phyloP scores from a whole-genome alignment of 202 grass and related monocot species.

The Setaria viridis region DNA sequence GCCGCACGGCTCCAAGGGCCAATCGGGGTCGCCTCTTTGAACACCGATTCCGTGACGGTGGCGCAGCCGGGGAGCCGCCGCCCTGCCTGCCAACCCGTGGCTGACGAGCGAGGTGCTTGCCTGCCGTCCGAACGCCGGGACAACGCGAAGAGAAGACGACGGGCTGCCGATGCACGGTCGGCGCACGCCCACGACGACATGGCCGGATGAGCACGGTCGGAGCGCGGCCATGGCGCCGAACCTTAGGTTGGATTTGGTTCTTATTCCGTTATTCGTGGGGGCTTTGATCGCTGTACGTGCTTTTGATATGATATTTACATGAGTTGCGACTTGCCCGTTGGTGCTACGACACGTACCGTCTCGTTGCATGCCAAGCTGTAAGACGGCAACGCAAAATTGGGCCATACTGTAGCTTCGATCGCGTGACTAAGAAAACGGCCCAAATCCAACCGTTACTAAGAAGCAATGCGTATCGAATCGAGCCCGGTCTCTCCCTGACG shows the following conservation, averaged over 20 bases:
- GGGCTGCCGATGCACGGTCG: not conserved
- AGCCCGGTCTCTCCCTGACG: too few relatives aligned
- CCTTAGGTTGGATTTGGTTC: not conserved
- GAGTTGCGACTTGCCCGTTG: too few relatives aligned
- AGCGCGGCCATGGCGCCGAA: not conserved
- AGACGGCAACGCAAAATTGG: too few relatives aligned
- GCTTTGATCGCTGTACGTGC: too few relatives aligned
- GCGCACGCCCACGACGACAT: not conserved
- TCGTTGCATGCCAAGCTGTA: too few relatives aligned
- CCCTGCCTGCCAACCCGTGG: not conserved
- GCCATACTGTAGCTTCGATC: too few relatives aligned
- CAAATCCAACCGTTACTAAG: too few relatives aligned
- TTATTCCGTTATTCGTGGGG: not conserved
- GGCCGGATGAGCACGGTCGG: not conserved
- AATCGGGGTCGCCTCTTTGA: not conserved
- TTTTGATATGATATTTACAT: not conserved
- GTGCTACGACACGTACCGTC: too few relatives aligned
- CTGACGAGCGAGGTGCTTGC: not conserved
- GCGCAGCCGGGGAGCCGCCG: not conserved
- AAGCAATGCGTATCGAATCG: too few relatives aligned
- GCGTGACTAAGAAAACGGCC: too few relatives aligned
- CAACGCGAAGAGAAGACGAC: not conserved
- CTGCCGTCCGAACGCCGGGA: not conserved
- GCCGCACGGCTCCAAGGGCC: not conserved
- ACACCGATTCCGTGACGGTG: not conserved